Evolutionary conservation across 2,329 filamentous ascomycete species (phyloP), one percentile per base, ranked within the genome.

Genomic region (Stachybotrys elegans): DNA sequence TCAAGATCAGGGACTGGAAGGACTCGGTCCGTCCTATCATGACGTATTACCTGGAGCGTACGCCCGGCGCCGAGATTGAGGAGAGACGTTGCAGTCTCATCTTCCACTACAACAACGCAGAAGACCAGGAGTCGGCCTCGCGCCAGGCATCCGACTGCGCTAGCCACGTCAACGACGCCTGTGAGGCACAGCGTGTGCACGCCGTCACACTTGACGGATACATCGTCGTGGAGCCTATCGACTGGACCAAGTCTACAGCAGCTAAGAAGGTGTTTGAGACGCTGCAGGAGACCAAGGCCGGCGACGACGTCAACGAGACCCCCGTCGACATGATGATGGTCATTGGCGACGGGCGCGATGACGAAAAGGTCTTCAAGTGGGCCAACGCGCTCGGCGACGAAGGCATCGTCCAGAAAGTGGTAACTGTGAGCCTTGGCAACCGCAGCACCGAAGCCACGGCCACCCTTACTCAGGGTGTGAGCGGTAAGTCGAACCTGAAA

Each of bases 341-440:
- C 6, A 80, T 91, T 25, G 92, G 92, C 29, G 91, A 96, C 58
- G 89, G 91, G 34, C 83, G 92, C 23, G 92, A 96, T 54, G 93
- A 97, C 52, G 92, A 97, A 60, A 86, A 88, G 54, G 86, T 95
- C 17, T 97, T 95, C 70, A 84, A 84, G 49, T 97, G 93, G 92
- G 93, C 92, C 16, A 95, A 96, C 66, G 75, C 80, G 40, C 69
- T 95, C 11, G 74, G 75, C 19, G 73, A 76, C 4, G 68, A 76
- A 8, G 75, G 76, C 16, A 67, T 69, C 3, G 75, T 90, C 35
- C 68, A 81, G 40, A 75, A 88, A 44, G 87, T 93, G 4, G 82
- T 86, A 49, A 95, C 91, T 3, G 90, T 95, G 19, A 94, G 88
- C 51, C 71, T 97, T 27, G 90, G 91, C 41, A 87, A 78, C 58